Evolutionary conservation across 1,139 yeast genomes (phyloP), one percentile per base, ranked within the genome.

Genomic region (Yamadazyma dushanensis): DNA sequence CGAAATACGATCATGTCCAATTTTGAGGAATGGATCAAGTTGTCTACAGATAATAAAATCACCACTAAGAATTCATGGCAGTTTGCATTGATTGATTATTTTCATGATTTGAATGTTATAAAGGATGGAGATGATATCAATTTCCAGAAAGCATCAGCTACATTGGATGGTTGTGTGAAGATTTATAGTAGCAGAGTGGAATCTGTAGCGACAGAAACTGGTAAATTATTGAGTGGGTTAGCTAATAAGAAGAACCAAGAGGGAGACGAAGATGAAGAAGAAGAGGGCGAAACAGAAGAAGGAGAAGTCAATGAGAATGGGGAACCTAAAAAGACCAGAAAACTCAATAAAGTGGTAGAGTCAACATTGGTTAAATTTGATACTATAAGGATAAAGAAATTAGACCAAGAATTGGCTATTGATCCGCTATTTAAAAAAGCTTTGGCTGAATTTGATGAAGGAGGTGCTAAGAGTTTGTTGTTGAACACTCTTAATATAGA

Each of bases 351-450:
- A 21, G 61, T 68, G 2, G 59, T 69, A 32, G 74, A 68, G 38
- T 66, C 73, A 2, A 70, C 76, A 0, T 52, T 70, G 40, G 76
- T 70, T 3, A 71, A 72, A 14, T 84, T 84, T 51, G 81, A 77
- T 4, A 62, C 76, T 15, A 68, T 89, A n/a, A 68, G 66, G 46
- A 69, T 84, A 41, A 84, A 83, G 54, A 80, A 83, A 45, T 63
- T 85, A 29, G 95, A 88, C 35, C 80, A 83, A 45, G 95, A 86
- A 49, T 63, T 86, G 19, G 75, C 83, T 7, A 83, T 88, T 34
- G 97, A 90, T 58, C 97, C 97, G 0, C 67, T 90, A 34, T 88
- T 90, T 60, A 83, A 87, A 44, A 88, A 88, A 51, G 90, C 95
- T 34, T 70, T 90, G 33, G 87, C 96, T 0, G 96, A 89, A 43